Base-by-base conservation (phyloP, 208 protist species). In the Acanthamoeba healyi region DNA sequence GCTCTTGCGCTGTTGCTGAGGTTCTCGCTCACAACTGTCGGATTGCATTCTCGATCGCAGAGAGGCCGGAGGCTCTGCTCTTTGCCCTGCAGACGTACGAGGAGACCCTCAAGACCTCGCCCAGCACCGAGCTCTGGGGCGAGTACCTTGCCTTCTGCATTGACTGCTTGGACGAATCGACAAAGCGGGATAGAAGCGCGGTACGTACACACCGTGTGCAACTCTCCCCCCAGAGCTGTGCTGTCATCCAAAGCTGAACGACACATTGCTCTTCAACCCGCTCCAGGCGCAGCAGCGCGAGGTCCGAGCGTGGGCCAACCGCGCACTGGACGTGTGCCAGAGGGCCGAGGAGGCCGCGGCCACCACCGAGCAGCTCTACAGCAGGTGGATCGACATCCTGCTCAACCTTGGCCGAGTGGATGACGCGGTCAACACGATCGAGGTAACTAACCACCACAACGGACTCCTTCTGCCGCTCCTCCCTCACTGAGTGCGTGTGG, bases 1-100 rank as follows among this genome's bases (percentile, higher is more conserved):
- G n/a, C n/a, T n/a, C n/a, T n/a, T n/a, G n/a, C n/a, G n/a, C n/a
- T n/a, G n/a, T n/a, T n/a, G n/a, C n/a, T n/a, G n/a, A n/a, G n/a
- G n/a, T n/a, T n/a, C n/a, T n/a, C n/a, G n/a, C n/a, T n/a, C n/a
- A n/a, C n/a, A n/a, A n/a, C n/a, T n/a, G n/a, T n/a, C n/a, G n/a
- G n/a, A n/a, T n/a, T n/a, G n/a, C n/a, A n/a, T n/a, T n/a, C n/a
- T n/a, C n/a, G n/a, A n/a, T 54, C 14, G n/a, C 70, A 63, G 51
- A 88, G 49, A 32, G 32, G 29, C 46, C 42, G 49, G 51, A 7
- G 51, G 79, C 79, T 15, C 32, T 63, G 40, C 46, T 65, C n/a
- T 65, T 54, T 42, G 79, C 79, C 6, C 36, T 88, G 42, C 32
- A 88, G 49, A 65, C 51, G 6, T 88, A 65, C 36, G 79, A 88